A percentile compares a stretch with the other conserved stretches of the same genome.
Conservation (phyloP, 495 filamentous ascomycete genomes). For the Penicillium lividum region DNA sequence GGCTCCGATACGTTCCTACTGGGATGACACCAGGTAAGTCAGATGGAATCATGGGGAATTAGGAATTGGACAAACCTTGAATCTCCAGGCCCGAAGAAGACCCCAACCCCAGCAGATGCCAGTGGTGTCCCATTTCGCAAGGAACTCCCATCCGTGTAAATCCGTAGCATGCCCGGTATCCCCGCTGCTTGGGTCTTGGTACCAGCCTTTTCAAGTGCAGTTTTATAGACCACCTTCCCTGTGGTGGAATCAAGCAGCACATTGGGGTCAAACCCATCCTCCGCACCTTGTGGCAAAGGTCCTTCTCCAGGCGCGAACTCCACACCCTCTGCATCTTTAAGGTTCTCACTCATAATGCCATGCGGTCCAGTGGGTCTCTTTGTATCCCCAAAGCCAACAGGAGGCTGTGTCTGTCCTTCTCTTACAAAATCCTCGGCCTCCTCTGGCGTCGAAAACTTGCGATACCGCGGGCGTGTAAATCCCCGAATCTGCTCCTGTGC, state of each 20-base stretch:
- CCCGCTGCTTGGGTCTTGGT: slow-evolving; percentile 45
- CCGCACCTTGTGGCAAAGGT: slow-evolving; percentile 53
- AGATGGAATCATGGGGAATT: slow-evolving; percentile 11
- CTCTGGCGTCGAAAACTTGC: slow-evolving; percentile 71
- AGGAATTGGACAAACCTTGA: slow-evolving; percentile 54
- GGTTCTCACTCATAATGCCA: slow-evolving; percentile 33
- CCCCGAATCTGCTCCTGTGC: slow-evolving; percentile 77
- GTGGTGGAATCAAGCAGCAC: slow-evolving; percentile 55
- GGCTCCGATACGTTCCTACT: slow-evolving; percentile 84
- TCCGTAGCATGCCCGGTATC: slow-evolving; percentile 57
- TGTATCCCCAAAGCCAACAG: slow-evolving; percentile 26
- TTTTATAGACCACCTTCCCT: slow-evolving; percentile 63
- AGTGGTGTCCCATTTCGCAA: slow-evolving; percentile 71
- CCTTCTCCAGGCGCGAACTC: slow-evolving; percentile 56
- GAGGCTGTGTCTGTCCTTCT: slow-evolving; percentile 38
- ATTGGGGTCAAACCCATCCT: slow-evolving; percentile 64
- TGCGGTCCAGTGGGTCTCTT: slow-evolving; percentile 25
- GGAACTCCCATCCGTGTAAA: slow-evolving; percentile 90
- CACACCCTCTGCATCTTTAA: slow-evolving; percentile 41
- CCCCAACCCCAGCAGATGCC: slow-evolving; percentile 81
- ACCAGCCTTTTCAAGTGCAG: slow-evolving; percentile 43
- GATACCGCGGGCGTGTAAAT: slow-evolving; percentile 75
- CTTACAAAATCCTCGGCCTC: slow-evolving; percentile 78
- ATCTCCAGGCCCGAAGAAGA: slow-evolving; percentile 79
- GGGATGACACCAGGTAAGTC: slow-evolving; percentile 29